Percentiles rank a stretch among this genome's conserved stretches.
Conservation (phyloP, 805 yeast genomes). For the Hanseniaspora lindneri region DNA sequence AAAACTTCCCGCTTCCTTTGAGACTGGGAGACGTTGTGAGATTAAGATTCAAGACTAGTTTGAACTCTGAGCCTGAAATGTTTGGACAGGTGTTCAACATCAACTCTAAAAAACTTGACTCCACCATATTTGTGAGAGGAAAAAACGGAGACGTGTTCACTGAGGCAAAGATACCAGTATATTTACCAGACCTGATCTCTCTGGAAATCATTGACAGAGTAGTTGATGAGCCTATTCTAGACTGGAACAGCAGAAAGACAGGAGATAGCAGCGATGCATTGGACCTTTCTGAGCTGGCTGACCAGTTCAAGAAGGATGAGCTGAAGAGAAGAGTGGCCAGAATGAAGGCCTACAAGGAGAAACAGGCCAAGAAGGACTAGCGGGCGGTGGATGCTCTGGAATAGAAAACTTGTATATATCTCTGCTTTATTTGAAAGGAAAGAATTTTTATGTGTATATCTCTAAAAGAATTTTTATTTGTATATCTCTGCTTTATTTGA, state of each 20-base stretch:
- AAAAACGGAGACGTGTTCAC: conserved; percentile 12
- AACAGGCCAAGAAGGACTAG: not conserved
- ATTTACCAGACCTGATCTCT: not conserved
- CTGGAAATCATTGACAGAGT: conserved; percentile 13
- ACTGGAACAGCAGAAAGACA: not conserved
- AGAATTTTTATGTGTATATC: too few relatives aligned
- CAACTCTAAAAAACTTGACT: conserved; percentile 2
- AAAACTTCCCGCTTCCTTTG: conserved; percentile 10
- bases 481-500: too few relatives aligned
- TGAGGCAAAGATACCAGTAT: conserved; percentile 7
- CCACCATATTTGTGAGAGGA: not conserved
- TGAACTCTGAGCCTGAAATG: conserved; percentile 6
- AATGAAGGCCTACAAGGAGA: conserved; percentile 7
- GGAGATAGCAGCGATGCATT: not conserved
- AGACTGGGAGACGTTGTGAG: conserved; percentile 12
- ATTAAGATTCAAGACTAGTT: conserved; percentile 3
- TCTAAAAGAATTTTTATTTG: too few relatives aligned
- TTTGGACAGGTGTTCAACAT: conserved; percentile 6
- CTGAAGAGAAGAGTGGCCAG: conserved; percentile 13
- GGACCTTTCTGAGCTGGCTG: conserved; percentile 3
- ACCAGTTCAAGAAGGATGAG: conserved; percentile 12
- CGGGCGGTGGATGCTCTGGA: not conserved
- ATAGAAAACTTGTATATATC: not conserved
- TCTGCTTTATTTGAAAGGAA: too few relatives aligned
- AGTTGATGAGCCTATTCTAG: not conserved